phyloP scores from a whole-genome alignment of 441 rosid species.

The Metrosideros polymorpha region DNA sequence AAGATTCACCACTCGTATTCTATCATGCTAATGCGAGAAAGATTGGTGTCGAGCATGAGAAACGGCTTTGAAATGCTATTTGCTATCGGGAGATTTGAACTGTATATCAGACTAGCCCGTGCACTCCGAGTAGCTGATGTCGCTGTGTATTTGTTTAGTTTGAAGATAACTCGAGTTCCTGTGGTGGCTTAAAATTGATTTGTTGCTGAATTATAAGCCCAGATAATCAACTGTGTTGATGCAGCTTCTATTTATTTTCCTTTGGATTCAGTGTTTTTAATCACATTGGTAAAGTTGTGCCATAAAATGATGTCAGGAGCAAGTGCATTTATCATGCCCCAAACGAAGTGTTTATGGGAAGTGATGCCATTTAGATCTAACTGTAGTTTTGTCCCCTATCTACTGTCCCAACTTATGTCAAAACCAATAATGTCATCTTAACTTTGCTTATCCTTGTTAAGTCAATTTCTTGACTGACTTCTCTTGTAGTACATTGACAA shows the following conservation, averaged over 20 bases:
- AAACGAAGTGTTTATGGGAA: not conserved
- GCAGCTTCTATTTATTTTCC: not conserved
- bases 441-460: not conserved
- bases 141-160: not conserved
- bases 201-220: not conserved
- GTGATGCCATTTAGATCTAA: not conserved
- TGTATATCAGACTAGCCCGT: not conserved
- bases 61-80: not conserved
- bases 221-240: not conserved
- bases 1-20: not conserved
- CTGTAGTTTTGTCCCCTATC: not conserved
- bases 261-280: not conserved
- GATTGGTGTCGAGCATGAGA: not conserved
- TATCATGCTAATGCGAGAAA: not conserved
- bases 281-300: not conserved
- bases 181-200: not conserved
- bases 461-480: not conserved
- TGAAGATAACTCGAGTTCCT: not conserved
- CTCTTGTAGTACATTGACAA: not conserved
- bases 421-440: not conserved
- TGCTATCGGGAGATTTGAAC: not conserved
- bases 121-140: not conserved
- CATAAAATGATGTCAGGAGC: not conserved
- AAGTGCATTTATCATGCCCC: not conserved
- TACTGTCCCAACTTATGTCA: not conserved